Evolutionary conservation across 2,329 filamentous ascomycete species (phyloP).

Genomic region (Aspergillus sergii): DNA sequence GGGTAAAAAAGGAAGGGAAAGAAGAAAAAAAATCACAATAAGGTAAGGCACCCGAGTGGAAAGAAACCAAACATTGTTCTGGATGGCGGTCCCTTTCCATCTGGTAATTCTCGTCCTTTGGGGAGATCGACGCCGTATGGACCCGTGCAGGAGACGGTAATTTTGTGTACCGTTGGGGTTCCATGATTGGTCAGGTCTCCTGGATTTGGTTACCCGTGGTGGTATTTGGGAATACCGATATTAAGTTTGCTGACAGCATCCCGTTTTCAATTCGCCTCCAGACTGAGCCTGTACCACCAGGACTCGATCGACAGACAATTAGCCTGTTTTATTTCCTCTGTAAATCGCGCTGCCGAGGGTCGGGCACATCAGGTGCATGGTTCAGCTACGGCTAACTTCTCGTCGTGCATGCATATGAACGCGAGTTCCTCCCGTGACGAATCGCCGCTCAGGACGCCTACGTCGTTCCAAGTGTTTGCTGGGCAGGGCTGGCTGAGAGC

Average conservation of each 20-base stretch:
- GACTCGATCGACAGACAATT: background rate
- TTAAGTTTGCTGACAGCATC: background rate
- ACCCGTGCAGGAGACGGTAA: background rate
- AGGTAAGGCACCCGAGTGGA: background rate
- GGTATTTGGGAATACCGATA: background rate
- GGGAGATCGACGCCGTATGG: slow-evolving; percentile 1
- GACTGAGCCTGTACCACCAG: background rate
- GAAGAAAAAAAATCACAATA: background rate
- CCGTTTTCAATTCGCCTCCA: background rate
- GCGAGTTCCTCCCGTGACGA: background rate
- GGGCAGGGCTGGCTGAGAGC: background rate
- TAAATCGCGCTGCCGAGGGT: background rate
- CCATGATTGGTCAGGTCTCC: background rate
- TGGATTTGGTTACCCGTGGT: background rate
- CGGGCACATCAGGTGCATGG: background rate
- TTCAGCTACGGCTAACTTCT: background rate
- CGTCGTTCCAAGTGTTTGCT: background rate
- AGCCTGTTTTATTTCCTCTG: background rate
- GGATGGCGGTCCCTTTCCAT: background rate
- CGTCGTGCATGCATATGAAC: background rate
- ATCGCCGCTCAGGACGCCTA: background rate
- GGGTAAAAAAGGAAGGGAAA: background rate
- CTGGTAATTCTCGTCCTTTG: background rate
- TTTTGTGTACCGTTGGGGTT: slow-evolving; percentile 1
- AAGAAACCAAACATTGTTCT: background rate